A percentile compares a stretch with the other conserved stretches of the same genome.
Conservation (phyloP, 2,329 filamentous ascomycete genomes). For the Leptosphaerulina australis region DNA sequence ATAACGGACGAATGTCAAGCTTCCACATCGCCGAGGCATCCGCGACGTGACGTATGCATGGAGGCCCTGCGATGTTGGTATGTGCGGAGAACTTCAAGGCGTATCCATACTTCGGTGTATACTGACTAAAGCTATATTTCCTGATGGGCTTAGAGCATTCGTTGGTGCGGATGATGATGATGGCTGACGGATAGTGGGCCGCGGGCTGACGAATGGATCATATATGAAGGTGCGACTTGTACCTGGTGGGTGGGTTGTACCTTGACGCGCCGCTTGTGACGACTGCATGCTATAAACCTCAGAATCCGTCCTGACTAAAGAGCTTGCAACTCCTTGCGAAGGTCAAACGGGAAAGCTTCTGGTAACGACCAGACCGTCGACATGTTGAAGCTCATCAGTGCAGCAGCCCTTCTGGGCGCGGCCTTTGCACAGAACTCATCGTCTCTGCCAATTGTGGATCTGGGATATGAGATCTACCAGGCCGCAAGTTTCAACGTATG, state of each 20-base stretch:
- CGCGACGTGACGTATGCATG: constrained; percentile 12
- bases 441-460: constrained; percentile 55
- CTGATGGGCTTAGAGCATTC: not conserved
- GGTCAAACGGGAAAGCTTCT: no score
- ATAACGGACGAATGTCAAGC: constrained; percentile 5
- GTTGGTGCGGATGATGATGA: constrained; percentile 1
- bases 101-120: not conserved
- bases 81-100: not conserved
- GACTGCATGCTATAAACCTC: constrained; percentile 4
- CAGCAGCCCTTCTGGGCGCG: constrained; percentile 30
- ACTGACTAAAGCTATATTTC: not conserved
- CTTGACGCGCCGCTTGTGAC: constrained; percentile 1
- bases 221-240: not conserved
- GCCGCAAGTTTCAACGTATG: constrained; percentile 55
- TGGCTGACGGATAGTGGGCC: not conserved
- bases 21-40: constrained; percentile 10
- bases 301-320: constrained; percentile 4
- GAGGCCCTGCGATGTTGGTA: not conserved
- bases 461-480: constrained; percentile 61
- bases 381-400: constrained; percentile 32
- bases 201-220: not conserved
- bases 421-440: constrained; percentile 34
- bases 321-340: no score
- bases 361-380: no score
- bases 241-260: constrained; percentile 6